phyloP scores from a whole-genome alignment of 179 eudicot genomes.

The Spergularia azorica region DNA sequence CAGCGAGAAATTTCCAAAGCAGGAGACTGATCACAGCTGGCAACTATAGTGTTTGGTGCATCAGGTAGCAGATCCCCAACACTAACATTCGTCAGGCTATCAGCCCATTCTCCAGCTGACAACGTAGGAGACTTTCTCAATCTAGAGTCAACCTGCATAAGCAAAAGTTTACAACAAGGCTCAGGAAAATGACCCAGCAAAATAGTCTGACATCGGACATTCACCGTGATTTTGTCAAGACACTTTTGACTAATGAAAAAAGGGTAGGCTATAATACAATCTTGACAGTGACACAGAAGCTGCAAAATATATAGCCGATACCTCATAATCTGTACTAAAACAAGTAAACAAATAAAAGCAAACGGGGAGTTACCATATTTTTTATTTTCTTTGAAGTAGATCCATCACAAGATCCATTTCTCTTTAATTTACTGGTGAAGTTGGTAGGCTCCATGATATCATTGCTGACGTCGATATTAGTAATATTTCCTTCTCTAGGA shows the following conservation, averaged over 20 bases:
- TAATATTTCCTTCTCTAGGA: constrained; percentile 25
- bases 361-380: constrained; percentile 38
- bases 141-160: constrained; percentile 40
- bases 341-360: neutral
- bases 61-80: constrained; percentile 67
- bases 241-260: neutral
- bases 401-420: constrained; percentile 33
- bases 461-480: constrained; percentile 24
- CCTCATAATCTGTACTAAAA: neutral
- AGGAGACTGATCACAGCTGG: constrained; percentile 39
- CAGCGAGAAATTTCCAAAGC: constrained; percentile 34
- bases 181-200: neutral
- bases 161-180: neutral
- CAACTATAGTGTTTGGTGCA: constrained; percentile 38
- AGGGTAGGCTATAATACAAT: neutral
- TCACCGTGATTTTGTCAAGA: neutral
- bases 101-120: constrained; percentile 78
- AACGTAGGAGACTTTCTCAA: constrained; percentile 31
- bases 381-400: constrained; percentile 32
- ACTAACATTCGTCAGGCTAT: constrained; percentile 78
- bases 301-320: too few species aligned
- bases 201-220: too few species aligned
- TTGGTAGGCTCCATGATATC: constrained; percentile 26
- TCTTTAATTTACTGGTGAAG: constrained; percentile 28
- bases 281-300: neutral